phyloP scores from a whole-genome alignment of 73 alveolate species.

The Tetrahymena malaccensis region DNA sequence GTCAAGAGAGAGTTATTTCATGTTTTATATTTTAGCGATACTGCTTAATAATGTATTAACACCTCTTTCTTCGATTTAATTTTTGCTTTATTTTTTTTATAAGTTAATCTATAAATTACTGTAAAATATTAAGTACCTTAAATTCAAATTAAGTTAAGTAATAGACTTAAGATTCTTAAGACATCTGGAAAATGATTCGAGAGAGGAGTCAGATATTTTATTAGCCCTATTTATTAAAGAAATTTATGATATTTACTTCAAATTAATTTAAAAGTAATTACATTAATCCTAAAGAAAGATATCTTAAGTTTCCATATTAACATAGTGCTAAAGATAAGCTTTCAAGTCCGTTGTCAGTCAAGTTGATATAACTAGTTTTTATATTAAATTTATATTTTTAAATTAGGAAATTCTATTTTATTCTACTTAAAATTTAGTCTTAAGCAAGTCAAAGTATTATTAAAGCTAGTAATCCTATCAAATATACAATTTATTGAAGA shows the following conservation, averaged over 20 bases:
- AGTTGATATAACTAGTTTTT: not conserved
- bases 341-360: not conserved
- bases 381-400: not conserved
- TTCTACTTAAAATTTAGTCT: not conserved
- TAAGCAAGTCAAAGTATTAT: not conserved
- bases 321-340: not conserved
- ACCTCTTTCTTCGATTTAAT: not conserved
- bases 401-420: not conserved
- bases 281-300: not conserved
- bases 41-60: not conserved
- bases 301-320: not conserved
- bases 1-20: not conserved
- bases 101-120: not conserved
- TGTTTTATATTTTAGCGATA: not conserved
- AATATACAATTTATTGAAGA: not conserved
- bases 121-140: not conserved
- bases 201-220: not conserved
- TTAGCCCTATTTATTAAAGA: not conserved
- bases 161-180: not conserved
- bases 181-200: not conserved
- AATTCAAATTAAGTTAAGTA: not conserved
- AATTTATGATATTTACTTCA: not conserved
- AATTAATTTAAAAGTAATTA: not conserved
- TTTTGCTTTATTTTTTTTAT: not conserved
- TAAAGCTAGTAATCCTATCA: not conserved